phyloP scores from a whole-genome alignment of 257 asterid genomes.

The Capsicum pubescens region DNA sequence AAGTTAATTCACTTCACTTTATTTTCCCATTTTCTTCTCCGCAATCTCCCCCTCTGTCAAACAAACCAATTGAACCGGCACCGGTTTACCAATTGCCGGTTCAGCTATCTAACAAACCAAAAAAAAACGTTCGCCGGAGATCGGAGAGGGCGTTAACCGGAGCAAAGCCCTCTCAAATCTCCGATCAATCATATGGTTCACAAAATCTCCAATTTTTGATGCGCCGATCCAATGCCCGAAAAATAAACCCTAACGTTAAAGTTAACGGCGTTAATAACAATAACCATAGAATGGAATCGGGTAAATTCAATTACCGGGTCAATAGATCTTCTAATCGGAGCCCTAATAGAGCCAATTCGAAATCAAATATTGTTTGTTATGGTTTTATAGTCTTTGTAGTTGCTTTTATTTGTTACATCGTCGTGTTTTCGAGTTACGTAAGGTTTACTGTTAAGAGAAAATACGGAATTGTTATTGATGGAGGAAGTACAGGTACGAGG shows the following conservation, averaged over 20 bases:
- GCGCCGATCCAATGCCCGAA: constrained; percentile 94
- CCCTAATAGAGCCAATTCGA: constrained; percentile 47
- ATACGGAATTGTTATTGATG: constrained; percentile 86
- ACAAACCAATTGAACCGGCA: constrained; percentile 22
- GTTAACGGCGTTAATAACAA: constrained; percentile 20
- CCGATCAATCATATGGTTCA: constrained; percentile 60
- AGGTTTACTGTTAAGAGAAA: constrained; percentile 35
- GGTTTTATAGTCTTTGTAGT: constrained; percentile 43
- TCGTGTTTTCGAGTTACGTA: constrained; percentile 48
- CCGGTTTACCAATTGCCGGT: not conserved
- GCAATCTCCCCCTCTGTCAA: not conserved
- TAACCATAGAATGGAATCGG: constrained; percentile 60
- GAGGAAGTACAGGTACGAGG: constrained; percentile 98
- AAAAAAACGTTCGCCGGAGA: not conserved
- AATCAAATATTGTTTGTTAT: constrained; percentile 50
- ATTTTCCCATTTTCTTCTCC: constrained; percentile 3
- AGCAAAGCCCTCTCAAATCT: constrained; percentile 25
- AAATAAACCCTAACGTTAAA: constrained; percentile 41
- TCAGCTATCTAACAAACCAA: not conserved
- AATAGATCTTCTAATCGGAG: constrained; percentile 58
- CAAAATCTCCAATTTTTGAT: constrained; percentile 62
- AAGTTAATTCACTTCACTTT: not conserved
- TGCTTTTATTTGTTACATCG: constrained; percentile 55
- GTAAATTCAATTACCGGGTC: constrained; percentile 65
- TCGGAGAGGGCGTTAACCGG: constrained; percentile 4